Base-by-base conservation (phyloP, 2,329 filamentous ascomycete species). In the Scortechinia acanthostroma region DNA sequence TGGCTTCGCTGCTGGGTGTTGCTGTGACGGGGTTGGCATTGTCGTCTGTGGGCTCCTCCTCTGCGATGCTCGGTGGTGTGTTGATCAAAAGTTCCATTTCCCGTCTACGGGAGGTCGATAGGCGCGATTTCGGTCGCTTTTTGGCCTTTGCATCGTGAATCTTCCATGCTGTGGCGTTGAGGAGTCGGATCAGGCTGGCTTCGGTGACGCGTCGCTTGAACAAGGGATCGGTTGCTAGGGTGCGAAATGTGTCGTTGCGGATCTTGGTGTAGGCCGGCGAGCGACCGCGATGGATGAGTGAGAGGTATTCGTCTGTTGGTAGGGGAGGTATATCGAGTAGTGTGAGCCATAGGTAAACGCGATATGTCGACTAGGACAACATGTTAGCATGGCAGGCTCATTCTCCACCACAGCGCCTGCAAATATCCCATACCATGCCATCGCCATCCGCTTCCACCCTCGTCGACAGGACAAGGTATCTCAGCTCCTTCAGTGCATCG, bases 231-330 rank as follows among this genome's bases (percentile, higher is more conserved):
- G 91, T 96, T 22, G 93, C 93, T 45, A 98, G 74, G 1, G 93
- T 98, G 55, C 93, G 88, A 63, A 97, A 97, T 33, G 93, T 96
- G 63, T 98, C 93, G 65, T 98, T 96, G 61, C 91, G 88, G 59
- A 98, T 98, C 69, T 98, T 98, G 56, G 88, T 82, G 68, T 98
- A 95, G 42, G 90, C 91, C 1, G 91, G 91, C 2, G 91, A 97
- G 20, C 91, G 87, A 50, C 93, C 91, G 51, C 93, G 88, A 58
- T 95, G 90, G 52, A 98, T 86, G 40, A 97, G 84, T 47, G 80
- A 77, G 51, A 97, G 86, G 62, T 98, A 98, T 49, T 85, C 76
- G 55, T 95, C 88, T 47, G 93, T 95, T 40, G 83, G 77, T 50
- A 96, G 71, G 37, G 95, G 81, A 4, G 89, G 83, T 22, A 91